Evolutionary conservation across 2,329 filamentous ascomycete genomes (phyloP).

Genomic region (Madurella mycetomatis): DNA sequence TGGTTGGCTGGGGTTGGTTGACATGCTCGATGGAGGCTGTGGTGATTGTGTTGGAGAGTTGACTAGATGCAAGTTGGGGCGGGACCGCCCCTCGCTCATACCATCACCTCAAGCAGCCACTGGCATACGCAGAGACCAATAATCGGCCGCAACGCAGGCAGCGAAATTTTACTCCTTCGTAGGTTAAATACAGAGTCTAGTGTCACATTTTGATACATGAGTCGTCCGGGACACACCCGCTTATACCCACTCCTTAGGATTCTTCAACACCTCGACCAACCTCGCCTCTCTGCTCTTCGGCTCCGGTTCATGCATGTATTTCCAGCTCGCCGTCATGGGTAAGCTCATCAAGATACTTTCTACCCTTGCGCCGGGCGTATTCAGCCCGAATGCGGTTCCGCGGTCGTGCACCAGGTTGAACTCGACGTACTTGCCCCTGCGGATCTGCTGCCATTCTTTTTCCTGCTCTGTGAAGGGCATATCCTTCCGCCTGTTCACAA

Average conservation of each 20-base stretch:
- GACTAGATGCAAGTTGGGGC: too few species aligned
- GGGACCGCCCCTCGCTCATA: too few species aligned
- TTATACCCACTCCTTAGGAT: constrained; percentile 64
- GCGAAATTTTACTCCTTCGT: too few species aligned
- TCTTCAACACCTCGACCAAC: constrained; percentile 66
- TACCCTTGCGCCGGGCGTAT: constrained; percentile 83
- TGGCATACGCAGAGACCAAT: too few species aligned
- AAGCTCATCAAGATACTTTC: constrained; percentile 98
- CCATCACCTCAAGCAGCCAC: too few species aligned
- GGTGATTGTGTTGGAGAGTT: neutral
- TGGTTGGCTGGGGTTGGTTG: neutral
- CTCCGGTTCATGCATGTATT: constrained; percentile 87
- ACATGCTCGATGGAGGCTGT: neutral
- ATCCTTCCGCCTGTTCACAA: constrained; percentile 82
- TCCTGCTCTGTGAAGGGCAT: constrained; percentile 83
- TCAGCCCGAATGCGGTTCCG: constrained; percentile 88
- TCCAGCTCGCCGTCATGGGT: constrained; percentile 87
- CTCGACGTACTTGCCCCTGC: constrained; percentile 93
- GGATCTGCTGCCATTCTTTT: constrained; percentile 95
- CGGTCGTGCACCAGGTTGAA: constrained; percentile 98
- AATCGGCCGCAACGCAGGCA: too few species aligned
- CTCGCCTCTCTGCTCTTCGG: constrained; percentile 73
- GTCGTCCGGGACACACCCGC: neutral
- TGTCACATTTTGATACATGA: constrained; percentile 1
- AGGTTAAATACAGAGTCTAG: neutral